phyloP scores from a whole-genome alignment of 164 flowering plant genomes.

The Umbilicus rupestris region DNA sequence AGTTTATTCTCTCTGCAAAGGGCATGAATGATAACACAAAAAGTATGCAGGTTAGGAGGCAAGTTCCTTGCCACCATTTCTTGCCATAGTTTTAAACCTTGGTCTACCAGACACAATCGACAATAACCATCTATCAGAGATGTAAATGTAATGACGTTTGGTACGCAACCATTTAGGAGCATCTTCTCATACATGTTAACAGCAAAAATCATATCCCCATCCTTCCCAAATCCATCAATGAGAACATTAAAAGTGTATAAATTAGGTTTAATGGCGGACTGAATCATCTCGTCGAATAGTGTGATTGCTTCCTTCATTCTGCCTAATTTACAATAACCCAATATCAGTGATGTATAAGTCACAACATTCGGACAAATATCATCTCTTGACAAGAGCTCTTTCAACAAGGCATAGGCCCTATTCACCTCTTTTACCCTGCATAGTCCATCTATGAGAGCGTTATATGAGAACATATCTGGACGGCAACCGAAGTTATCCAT shows the following conservation, averaged over 20 bases:
- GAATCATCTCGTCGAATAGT: slow-evolving; percentile 47
- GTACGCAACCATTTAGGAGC: slow-evolving; percentile 36
- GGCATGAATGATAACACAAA: slow-evolving; percentile 49
- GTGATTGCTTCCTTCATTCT: slow-evolving; percentile 46
- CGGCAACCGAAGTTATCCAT: slow-evolving; percentile 58
- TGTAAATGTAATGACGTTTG: slow-evolving; percentile 71
- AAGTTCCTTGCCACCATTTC: slow-evolving; percentile 45
- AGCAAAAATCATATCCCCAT: slow-evolving; percentile 45
- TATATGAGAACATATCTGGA: slow-evolving; percentile 64
- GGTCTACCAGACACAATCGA: slow-evolving; percentile 47
- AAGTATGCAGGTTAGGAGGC: slow-evolving; percentile 61
- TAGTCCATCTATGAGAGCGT: slow-evolving; percentile 59
- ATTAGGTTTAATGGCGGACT: slow-evolving; percentile 40
- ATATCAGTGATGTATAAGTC: slow-evolving; percentile 60
- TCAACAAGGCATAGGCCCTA: slow-evolving; percentile 38
- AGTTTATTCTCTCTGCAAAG: slow-evolving; percentile 68
- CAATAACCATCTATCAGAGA: slow-evolving; percentile 62
- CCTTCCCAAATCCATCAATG: slow-evolving; percentile 75
- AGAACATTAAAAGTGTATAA: slow-evolving; percentile 55
- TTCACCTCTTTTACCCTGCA: slow-evolving; percentile 44
- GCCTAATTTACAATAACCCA: slow-evolving; percentile 61
- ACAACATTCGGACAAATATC: slow-evolving; percentile 41
- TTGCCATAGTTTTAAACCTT: slow-evolving; percentile 52
- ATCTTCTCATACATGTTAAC: slow-evolving; percentile 37
- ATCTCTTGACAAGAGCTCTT: slow-evolving; percentile 23